Conservation (phyloP, 169 alveolate species). For the Plasmodium gallinaceum region DNA sequence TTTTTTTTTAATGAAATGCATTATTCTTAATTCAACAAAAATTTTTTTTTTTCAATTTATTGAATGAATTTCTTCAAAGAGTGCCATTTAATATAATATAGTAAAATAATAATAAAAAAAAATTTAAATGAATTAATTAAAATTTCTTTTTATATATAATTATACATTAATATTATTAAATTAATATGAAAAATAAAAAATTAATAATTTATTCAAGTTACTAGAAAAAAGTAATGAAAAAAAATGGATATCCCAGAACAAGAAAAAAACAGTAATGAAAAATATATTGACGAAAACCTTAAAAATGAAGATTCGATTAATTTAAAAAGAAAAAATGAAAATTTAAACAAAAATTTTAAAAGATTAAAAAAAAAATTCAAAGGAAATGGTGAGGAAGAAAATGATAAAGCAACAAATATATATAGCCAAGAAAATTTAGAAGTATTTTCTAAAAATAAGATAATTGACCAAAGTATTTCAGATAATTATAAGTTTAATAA, state of each 20-base stretch:
- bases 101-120: no score
- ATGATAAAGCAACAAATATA: background rate
- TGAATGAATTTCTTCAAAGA: no score
- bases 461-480: background rate
- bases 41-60: no score
- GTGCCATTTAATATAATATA: no score
- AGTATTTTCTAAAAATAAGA: background rate
- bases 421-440: background rate
- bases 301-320: slow-evolving; percentile 5
- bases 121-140: no score
- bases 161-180: no score
- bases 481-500: slow-evolving; percentile 18
- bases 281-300: background rate
- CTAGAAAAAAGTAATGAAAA: background rate
- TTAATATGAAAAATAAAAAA: no score
- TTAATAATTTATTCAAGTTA: no score
- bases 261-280: slow-evolving; percentile 17
- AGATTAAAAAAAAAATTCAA: slow-evolving; percentile 40
- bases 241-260: slow-evolving; percentile 13
- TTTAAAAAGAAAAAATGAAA: slow-evolving; percentile 63
- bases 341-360: slow-evolving; percentile 24
- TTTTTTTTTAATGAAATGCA: no score
- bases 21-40: no score
- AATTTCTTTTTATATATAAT: no score
- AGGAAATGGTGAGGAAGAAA: slow-evolving; percentile 12